These are phyloP conservation scores for Zea luxurians DNA, from an alignment of 176 grass and related monocot species.

Conservation along the genomic window DNA sequence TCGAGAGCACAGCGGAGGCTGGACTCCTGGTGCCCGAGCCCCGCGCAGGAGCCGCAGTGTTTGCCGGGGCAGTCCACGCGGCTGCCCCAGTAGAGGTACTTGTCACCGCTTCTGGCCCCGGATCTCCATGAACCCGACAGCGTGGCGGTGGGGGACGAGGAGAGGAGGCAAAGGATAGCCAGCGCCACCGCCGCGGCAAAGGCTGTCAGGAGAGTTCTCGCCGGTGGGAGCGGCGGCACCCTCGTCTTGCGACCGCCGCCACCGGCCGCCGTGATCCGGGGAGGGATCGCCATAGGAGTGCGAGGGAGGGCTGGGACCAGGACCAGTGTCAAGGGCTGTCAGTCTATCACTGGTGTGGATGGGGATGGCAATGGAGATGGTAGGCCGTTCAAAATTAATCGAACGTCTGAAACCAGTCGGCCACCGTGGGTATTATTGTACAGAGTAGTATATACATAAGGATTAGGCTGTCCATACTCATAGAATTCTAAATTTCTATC, in stretches of 20 bases:
- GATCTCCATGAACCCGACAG: constrained; percentile 33
- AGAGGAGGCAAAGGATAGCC: constrained; percentile 31
- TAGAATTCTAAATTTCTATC: no score
- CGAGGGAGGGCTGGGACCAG: background rate
- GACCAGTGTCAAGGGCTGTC: background rate
- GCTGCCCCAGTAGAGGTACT: constrained; percentile 77
- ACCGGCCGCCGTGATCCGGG: constrained; percentile 22
- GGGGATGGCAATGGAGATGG: background rate
- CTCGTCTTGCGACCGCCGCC: constrained; percentile 39
- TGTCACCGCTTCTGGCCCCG: constrained; percentile 6
- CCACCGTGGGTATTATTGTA: no score
- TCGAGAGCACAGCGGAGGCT: constrained; percentile 95
- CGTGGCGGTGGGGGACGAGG: constrained; percentile 20
- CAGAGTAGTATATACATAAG: no score
- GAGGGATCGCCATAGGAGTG: constrained; percentile 33
- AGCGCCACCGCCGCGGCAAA: constrained; percentile 7
- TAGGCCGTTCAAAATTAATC: background rate
- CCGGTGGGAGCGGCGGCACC: constrained; percentile 38
- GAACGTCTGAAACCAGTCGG: background rate
- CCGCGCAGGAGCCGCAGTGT: constrained; percentile 76
- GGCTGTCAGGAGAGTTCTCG: constrained; percentile 35
- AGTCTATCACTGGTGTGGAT: background rate
- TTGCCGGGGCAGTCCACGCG: constrained; percentile 88
- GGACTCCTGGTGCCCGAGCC: constrained; percentile 85
- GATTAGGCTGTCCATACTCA: no score